Conservation (phyloP, 1,284 basidiomycete species). For the Rhodotorula sp. region DNA sequence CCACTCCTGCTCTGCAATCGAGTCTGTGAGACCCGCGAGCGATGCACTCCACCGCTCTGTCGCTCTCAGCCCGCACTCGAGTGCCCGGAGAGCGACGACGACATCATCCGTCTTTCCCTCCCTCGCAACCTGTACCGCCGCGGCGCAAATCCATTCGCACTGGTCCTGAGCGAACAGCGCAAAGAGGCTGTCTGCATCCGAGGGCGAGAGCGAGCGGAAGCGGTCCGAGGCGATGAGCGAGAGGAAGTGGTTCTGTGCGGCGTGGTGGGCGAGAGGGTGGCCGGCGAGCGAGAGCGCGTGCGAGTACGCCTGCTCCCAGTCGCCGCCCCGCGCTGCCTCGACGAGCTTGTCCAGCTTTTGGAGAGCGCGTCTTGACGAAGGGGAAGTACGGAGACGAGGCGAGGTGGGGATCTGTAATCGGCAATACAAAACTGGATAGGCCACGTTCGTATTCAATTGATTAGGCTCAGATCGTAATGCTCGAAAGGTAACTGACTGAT, state of each 20-base stretch:
- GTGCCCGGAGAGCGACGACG: conserved; percentile 2
- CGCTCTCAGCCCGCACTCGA: conserved; percentile 11
- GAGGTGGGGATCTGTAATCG: too few relatives aligned
- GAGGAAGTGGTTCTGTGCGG: conserved; percentile 24
- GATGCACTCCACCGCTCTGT: neutral
- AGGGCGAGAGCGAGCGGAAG: conserved; percentile 6
- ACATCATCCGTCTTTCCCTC: neutral
- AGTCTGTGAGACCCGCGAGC: conserved; percentile 1
- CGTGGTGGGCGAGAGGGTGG: conserved; percentile 14
- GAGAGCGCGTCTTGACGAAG: conserved; percentile 7
- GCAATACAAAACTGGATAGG: too few relatives aligned
- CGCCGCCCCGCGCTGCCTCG: neutral
- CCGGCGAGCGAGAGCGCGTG: neutral
- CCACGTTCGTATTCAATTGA: too few relatives aligned
- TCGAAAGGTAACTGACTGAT: neutral
- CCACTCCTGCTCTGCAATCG: conserved; percentile 12
- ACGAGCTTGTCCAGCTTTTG: conserved; percentile 9
- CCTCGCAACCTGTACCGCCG: neutral
- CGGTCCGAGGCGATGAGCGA: neutral
- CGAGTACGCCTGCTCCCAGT: conserved; percentile 13
- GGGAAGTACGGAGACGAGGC: too few relatives aligned
- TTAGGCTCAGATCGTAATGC: too few relatives aligned
- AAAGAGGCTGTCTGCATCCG: conserved; percentile 5
- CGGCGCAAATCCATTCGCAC: conserved; percentile 17
- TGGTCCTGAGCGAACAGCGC: neutral